Evolutionary conservation across 2,329 filamentous ascomycete species (phyloP).

Genomic region (Aspergillus sp.): DNA sequence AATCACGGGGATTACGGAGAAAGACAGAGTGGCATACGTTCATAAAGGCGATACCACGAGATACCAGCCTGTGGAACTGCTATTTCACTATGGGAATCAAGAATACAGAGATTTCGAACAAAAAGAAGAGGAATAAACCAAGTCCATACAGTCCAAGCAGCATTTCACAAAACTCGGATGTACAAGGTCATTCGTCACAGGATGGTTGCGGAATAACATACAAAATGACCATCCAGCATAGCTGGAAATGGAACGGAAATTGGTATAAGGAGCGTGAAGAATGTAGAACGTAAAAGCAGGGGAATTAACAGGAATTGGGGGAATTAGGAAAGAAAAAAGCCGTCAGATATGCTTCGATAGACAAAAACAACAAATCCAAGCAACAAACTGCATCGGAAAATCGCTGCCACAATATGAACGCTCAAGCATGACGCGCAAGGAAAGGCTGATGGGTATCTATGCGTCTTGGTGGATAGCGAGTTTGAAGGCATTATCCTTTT

Average conservation of each 20-base stretch:
- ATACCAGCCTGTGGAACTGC: not conserved
- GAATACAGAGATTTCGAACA: slow-evolving; percentile 3
- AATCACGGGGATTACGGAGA: too few relatives aligned
- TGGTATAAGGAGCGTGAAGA: slow-evolving; percentile 17
- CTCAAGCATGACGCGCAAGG: not conserved
- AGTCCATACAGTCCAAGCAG: not conserved
- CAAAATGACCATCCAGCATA: not conserved
- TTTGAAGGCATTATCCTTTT: not conserved
- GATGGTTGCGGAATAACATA: not conserved
- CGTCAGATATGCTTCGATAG: not conserved
- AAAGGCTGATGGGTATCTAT: not conserved
- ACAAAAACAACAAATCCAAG: not conserved
- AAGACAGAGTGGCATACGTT: too few relatives aligned
- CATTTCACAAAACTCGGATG: not conserved
- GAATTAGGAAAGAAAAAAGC: slow-evolving; percentile 1
- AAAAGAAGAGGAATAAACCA: not conserved
- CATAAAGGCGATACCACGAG: not conserved
- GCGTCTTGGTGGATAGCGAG: not conserved
- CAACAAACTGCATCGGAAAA: not conserved
- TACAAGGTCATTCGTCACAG: not conserved
- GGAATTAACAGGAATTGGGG: slow-evolving; percentile 1
- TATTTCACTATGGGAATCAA: not conserved
- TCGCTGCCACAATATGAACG: not conserved
- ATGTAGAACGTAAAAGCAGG: slow-evolving; percentile 2
- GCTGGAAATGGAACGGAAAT: slow-evolving; percentile 5